Percentiles rank a stretch among this genome's conserved stretches.
Evolutionary conservation across 257 asterid species (phyloP).

Genomic region (Rhazya stricta): DNA sequence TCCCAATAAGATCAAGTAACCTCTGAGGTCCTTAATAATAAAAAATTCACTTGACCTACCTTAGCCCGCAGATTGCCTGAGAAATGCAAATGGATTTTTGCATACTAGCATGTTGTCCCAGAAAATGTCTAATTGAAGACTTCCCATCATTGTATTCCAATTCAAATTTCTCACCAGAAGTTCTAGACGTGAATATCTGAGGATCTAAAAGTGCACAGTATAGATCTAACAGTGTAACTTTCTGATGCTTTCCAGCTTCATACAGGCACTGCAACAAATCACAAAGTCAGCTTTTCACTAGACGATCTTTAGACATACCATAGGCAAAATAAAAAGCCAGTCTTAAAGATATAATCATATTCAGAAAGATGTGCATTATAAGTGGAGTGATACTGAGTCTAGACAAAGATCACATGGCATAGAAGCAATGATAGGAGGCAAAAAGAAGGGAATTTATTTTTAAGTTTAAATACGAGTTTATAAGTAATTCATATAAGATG

Average conservation of each 20-base stretch:
- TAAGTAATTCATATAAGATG: background rate
- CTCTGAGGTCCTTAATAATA: background rate
- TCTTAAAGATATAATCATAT: background rate
- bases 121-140: constrained; percentile 25
- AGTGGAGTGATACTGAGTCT: background rate
- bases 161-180: constrained; percentile 30
- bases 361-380: background rate
- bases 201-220: constrained; percentile 69
- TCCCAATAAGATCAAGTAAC: background rate
- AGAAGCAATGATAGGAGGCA: background rate
- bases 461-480: background rate
- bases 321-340: background rate
- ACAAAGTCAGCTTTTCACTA: background rate
- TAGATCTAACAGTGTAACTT: constrained; percentile 58
- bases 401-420: background rate
- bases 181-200: constrained; percentile 31
- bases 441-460: background rate
- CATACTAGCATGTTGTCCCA: constrained; percentile 25
- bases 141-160: constrained; percentile 28
- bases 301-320: background rate
- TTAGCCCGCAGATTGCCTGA: constrained; percentile 48
- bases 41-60: constrained; percentile 32
- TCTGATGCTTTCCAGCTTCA: constrained; percentile 67
- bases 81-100: constrained; percentile 41
- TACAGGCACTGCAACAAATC: constrained; percentile 61